Percentiles rank a stretch among this genome's conserved stretches.
These are phyloP conservation scores for Kodamaea sagamina DNA, from an alignment of 805 yeast genomes.

Conservation along the genomic window DNA sequence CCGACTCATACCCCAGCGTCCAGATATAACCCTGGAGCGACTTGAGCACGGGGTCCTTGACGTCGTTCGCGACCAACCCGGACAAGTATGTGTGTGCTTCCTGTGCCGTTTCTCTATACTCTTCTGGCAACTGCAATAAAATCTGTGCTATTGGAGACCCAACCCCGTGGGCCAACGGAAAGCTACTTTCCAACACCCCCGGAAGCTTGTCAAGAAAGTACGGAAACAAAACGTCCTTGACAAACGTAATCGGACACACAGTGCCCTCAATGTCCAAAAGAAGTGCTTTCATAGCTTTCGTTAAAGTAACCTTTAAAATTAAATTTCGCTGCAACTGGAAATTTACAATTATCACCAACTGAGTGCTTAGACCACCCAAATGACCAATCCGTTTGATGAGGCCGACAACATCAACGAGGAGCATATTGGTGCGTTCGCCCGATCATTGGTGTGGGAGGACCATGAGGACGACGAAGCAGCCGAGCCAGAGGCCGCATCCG, in stretches of 20 bases:
- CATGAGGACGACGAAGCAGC: constrained; percentile 15
- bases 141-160: constrained; percentile 29
- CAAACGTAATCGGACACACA: constrained; percentile 87
- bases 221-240: constrained; percentile 75
- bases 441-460: constrained; percentile 39
- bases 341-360: not conserved
- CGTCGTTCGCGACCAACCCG: constrained; percentile 60
- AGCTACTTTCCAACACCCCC: constrained; percentile 30
- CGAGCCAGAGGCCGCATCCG: not conserved
- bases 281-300: constrained; percentile 4
- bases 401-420: constrained; percentile 34
- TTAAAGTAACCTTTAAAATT: too few species aligned
- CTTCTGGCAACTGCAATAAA: constrained; percentile 50
- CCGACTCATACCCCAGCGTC: constrained; percentile 76
- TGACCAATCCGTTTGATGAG: constrained; percentile 19
- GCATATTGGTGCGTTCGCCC: constrained; percentile 42
- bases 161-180: constrained; percentile 22
- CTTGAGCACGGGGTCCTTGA: constrained; percentile 77
- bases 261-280: constrained; percentile 82
- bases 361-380: not conserved
- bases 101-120: constrained; percentile 25
- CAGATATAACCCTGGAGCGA: constrained; percentile 82
- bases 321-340: not conserved
- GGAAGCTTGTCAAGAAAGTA: constrained; percentile 60
- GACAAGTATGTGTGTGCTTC: constrained; percentile 50